phyloP scores from a whole-genome alignment of 257 asterid genomes.

The Scutellaria barbata region DNA sequence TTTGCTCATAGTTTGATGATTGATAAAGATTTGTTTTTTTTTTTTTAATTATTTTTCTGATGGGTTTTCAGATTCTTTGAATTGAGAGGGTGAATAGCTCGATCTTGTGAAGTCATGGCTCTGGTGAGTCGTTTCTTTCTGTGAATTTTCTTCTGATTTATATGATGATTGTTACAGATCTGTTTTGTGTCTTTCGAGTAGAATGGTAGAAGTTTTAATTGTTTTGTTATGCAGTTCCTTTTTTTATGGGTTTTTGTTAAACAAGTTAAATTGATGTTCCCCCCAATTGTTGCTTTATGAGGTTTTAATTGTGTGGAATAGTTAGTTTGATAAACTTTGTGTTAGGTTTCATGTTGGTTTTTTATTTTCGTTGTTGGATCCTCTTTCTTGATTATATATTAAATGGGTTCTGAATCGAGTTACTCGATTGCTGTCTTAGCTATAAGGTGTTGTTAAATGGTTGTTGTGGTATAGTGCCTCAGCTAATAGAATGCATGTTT shows the following conservation, averaged over 20 bases:
- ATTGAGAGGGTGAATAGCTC: slow-evolving; percentile 34
- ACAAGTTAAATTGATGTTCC: not conserved
- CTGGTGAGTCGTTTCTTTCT: slow-evolving; percentile 52
- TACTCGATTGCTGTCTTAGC: not conserved
- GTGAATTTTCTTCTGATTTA: not conserved
- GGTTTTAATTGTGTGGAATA: not conserved
- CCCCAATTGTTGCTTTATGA: not conserved
- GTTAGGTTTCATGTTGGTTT: not conserved
- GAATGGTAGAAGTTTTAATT: not conserved
- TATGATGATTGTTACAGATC: slow-evolving; percentile 39
- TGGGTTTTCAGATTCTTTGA: slow-evolving; percentile 37
- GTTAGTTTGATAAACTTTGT: not conserved
- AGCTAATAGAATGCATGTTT: not conserved
- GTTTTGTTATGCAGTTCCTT: not conserved
- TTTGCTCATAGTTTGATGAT: not conserved
- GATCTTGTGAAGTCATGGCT: slow-evolving; percentile 62
- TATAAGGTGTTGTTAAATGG: not conserved
- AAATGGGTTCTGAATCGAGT: not conserved
- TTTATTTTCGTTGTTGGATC: not conserved
- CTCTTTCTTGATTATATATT: not conserved
- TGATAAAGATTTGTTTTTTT: not conserved
- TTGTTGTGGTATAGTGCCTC: not conserved
- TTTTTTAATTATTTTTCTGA: no score
- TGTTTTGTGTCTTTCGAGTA: not conserved
- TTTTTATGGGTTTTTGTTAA: not conserved